Evolutionary conservation across 2,329 filamentous ascomycete genomes (phyloP), one percentile per base, ranked within the genome.

Genomic region (Stagonosporopsis vannaccii): DNA sequence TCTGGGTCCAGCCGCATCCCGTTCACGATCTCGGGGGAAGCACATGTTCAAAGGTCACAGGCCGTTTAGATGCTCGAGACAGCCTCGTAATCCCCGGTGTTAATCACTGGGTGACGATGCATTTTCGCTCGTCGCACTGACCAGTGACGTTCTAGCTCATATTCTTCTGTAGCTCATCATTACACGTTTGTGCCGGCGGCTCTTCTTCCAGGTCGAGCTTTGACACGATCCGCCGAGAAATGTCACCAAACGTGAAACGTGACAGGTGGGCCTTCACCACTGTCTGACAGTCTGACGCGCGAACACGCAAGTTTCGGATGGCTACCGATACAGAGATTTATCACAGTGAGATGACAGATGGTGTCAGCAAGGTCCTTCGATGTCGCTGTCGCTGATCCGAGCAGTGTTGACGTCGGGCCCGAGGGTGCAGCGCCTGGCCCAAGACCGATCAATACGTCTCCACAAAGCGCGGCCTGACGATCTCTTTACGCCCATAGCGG

Each of bases 1-100:
- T 66, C 60, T 71, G 64, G 64, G 60, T 57, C 64, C 50, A 68
- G 66, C 60, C 67, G 62, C 68, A 67, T 68, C 63, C 59, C 59
- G 63, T 56, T 59, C 54, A 37, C 53, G 25, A 51, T 46, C 41
- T 40, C 25, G 19, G 23, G 30, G 12, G 36, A 45, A 51, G 41
- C n/a, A n/a, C n/a, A 26, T 42, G 41, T 56, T 33, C 26, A 35
- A 42, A 37, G 20, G 43, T 42, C 32, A 13, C 46, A 46, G 40
- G 46, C 33, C 52, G 30, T 46, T 42, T 41, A 36, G 42, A 19
- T 19, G 41, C 45, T 50, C 41, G 52, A 33, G 43, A 20, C n/a
- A 28, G 46, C 41, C 45, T 40, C 17, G 13, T 28, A 13, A 20
- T 28, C 33, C 33, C 25, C 20, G 17, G 26, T 22, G 22, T 17